Evolutionary conservation across 1,284 basidiomycete species (phyloP).

Genomic region (Entoloma clypeatum): DNA sequence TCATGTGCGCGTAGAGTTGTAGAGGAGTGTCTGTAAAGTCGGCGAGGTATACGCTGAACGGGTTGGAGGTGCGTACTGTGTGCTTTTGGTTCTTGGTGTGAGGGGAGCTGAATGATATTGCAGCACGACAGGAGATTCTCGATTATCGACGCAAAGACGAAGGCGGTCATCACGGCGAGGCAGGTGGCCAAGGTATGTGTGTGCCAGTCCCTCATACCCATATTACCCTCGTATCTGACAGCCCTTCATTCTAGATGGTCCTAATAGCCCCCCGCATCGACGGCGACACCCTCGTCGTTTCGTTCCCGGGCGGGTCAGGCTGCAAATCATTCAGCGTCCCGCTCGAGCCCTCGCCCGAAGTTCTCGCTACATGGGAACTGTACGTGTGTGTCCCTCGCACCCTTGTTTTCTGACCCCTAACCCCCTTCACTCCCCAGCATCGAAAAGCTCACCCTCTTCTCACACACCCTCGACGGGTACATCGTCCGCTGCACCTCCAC

Average conservation of each 20-base stretch:
- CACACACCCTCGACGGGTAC: conserved; percentile 54
- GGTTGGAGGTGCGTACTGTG: conserved; percentile 60
- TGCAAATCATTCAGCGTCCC: conserved; percentile 56
- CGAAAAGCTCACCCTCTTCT: conserved; percentile 44
- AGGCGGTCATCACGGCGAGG: conserved; percentile 61
- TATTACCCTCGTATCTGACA: conserved; percentile 2
- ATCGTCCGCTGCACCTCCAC: conserved; percentile 38
- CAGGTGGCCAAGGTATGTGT: conserved; percentile 56
- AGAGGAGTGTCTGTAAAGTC: conserved; percentile 57
- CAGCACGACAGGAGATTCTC: conserved; percentile 71
- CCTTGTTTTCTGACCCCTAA: neutral
- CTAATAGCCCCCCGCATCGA: conserved; percentile 57
- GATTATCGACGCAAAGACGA: conserved; percentile 53
- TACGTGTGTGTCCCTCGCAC: conserved; percentile 29
- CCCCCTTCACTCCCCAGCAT: conserved; percentile 35
- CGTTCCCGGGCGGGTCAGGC: conserved; percentile 55
- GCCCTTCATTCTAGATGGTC: conserved; percentile 55
- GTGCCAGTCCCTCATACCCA: conserved; percentile 1
- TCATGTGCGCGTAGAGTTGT: too few relatives aligned
- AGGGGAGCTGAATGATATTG: too few relatives aligned
- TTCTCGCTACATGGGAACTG: conserved; percentile 53
- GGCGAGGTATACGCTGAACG: conserved; percentile 52
- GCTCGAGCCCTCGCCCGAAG: conserved; percentile 47
- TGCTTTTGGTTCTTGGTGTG: too few relatives aligned
- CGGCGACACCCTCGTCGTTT: conserved; percentile 47